Evolutionary conservation across 1,284 basidiomycete species (phyloP).

Genomic region (Porodaedalea pini): DNA sequence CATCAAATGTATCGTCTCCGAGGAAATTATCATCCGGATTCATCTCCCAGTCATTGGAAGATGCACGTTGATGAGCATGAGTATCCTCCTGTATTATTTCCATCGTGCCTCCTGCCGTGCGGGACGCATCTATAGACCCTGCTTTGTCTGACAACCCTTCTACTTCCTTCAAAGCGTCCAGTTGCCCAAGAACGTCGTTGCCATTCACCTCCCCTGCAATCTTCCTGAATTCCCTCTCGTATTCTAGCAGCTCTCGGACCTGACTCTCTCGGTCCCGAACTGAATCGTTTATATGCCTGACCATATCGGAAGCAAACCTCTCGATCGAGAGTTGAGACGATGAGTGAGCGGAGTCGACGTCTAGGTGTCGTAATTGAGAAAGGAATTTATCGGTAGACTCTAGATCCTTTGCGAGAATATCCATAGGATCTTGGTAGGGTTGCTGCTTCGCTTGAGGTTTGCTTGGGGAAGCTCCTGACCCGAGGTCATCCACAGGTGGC

Average conservation of each 20-base stretch:
- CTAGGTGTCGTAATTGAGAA: constrained; percentile 62
- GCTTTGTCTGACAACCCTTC: constrained; percentile 44
- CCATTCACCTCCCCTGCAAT: constrained; percentile 75
- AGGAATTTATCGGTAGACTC: constrained; percentile 76
- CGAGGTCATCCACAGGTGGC: constrained; percentile 10
- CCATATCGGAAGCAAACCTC: constrained; percentile 67
- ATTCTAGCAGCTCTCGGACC: constrained; percentile 69
- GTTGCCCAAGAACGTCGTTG: constrained; percentile 61
- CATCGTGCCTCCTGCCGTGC: constrained; percentile 25
- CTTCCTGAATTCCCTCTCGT: constrained; percentile 73
- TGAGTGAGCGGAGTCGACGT: constrained; percentile 46
- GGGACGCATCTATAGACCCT: constrained; percentile 25
- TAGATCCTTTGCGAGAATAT: constrained; percentile 64
- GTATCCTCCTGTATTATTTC: constrained; percentile 49
- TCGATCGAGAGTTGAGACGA: constrained; percentile 55
- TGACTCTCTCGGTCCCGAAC: constrained; percentile 73
- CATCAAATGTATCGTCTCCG: constrained; percentile 43
- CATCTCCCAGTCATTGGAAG: constrained; percentile 54
- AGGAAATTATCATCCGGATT: constrained; percentile 48
- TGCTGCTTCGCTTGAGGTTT: constrained; percentile 3
- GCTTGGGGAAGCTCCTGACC: background rate
- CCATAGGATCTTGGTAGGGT: constrained; percentile 64
- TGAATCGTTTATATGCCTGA: constrained; percentile 70
- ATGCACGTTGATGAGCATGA: constrained; percentile 25
- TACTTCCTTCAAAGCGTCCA: constrained; percentile 57